phyloP scores from a whole-genome alignment of 2,329 filamentous ascomycete species.

The Lasiodiplodia sp. region DNA sequence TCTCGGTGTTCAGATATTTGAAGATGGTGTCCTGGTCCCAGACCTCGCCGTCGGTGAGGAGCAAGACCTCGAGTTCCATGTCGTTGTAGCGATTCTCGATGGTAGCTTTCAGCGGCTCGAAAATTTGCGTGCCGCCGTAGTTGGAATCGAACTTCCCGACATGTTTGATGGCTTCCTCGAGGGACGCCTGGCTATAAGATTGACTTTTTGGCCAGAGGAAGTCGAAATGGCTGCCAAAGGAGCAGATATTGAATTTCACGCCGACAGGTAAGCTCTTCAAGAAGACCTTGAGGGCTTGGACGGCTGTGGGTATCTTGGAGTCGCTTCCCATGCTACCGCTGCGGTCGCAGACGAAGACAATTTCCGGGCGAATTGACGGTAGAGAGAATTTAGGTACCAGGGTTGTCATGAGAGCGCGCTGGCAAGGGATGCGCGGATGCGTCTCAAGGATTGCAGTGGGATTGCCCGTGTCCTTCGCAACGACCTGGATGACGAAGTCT shows the following conservation, averaged over 20 bases:
- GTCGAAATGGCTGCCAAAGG: constrained; percentile 62
- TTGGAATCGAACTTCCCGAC: constrained; percentile 53
- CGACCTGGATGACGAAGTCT: constrained; percentile 73
- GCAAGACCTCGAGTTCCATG: constrained; percentile 60
- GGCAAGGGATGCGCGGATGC: constrained; percentile 66
- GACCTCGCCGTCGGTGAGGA: constrained; percentile 65
- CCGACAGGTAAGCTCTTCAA: constrained; percentile 70
- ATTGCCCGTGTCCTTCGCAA: constrained; percentile 65
- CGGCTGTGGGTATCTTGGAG: constrained; percentile 60
- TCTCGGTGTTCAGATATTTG: constrained; percentile 54
- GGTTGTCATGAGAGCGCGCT: constrained; percentile 73
- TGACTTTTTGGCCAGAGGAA: constrained; percentile 59
- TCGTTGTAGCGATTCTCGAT: constrained; percentile 56
- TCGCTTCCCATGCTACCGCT: constrained; percentile 68
- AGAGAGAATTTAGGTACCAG: constrained; percentile 74
- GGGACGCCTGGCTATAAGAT: constrained; percentile 54
- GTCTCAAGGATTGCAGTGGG: constrained; percentile 71
- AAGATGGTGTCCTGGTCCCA: constrained; percentile 59
- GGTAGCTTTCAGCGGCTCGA: constrained; percentile 55
- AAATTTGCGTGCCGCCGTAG: constrained; percentile 64
- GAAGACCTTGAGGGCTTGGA: constrained; percentile 67
- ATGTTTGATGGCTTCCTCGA: constrained; percentile 54
- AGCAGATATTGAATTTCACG: constrained; percentile 74
- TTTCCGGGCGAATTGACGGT: constrained; percentile 63
- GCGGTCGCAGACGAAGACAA: constrained; percentile 76